Base-by-base conservation (phyloP, 768 basidiomycete species). In the Agrocybe chaxingu region DNA sequence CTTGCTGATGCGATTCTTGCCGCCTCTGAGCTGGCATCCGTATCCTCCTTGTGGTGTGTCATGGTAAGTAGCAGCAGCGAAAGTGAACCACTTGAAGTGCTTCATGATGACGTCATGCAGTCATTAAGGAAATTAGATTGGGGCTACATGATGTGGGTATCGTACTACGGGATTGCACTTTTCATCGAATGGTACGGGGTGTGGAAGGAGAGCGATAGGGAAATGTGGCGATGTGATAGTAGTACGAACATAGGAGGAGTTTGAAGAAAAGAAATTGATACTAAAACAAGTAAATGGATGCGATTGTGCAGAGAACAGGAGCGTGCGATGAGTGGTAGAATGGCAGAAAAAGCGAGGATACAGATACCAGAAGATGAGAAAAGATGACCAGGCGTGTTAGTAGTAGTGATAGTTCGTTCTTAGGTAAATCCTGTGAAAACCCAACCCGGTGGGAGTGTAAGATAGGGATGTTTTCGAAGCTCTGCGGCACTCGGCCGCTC, bases 401-500 rank as follows among this genome's bases (percentile, higher is more conserved):
- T 61, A 60, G 60, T 50, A 49, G 58, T 57, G 50, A 64, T 57
- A 61, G 48, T 44, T 48, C 47, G 54, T 64, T 67, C 63, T 66
- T 72, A 76, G 61, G 73, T 76, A 66, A 79, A 82, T 64, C 82
- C 83, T 56, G 74, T 80, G 74, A 93, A 93, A 51, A 71, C 69
- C 90, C 91, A 93, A 50, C 78, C 85, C 42, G 75, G 76, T 51
- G 85, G 81, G 51, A 91, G 78, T 58, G 68, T 70, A 45, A 93
- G 79, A 73, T 90, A 97, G 36, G 79, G 79, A 69, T 97, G 92
- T 56, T 76, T 76, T 54, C 87, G 79, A 51, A 96, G 79, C 61
- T 92, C 90, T 33, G 81, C 73, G 32, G 93, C 88, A 24, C 73
- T 81, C 2, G 93, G 89, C 33, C 94, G 85, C 56, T 90, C 82